Evolutionary conservation across 1,284 basidiomycete species (phyloP).

Genomic region (Cutaneotrichosporon curvatum): DNA sequence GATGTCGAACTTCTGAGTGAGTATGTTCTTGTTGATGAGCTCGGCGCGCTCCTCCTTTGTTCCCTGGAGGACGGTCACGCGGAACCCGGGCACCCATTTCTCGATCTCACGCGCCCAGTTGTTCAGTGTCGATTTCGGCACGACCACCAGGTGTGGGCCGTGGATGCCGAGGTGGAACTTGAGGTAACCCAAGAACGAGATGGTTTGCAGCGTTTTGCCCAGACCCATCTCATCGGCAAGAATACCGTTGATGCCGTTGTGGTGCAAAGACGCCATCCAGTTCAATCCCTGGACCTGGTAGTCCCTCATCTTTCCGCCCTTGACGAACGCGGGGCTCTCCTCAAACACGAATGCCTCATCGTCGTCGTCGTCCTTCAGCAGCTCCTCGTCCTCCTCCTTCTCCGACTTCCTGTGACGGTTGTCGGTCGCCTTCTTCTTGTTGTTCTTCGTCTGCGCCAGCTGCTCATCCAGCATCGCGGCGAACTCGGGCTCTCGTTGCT

Average conservation of each 20-base stretch:
- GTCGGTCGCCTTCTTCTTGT: constrained; percentile 61
- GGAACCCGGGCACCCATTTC: constrained; percentile 87
- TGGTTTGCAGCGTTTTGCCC: constrained; percentile 96
- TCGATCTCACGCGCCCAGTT: constrained; percentile 95
- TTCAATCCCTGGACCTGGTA: constrained; percentile 97
- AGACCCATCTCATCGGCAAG: constrained; percentile 96
- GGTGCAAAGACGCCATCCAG: constrained; percentile 90
- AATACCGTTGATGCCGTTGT: constrained; percentile 89
- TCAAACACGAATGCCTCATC: constrained; percentile 85
- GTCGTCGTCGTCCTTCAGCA: constrained; percentile 78
- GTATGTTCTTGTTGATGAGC: constrained; percentile 68
- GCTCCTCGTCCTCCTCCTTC: constrained; percentile 95
- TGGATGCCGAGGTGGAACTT: constrained; percentile 69
- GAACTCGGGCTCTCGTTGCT: constrained; percentile 88
- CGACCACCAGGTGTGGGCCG: constrained; percentile 90
- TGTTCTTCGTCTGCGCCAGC: constrained; percentile 61
- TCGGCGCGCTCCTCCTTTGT: constrained; percentile 80
- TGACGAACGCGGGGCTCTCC: constrained; percentile 76
- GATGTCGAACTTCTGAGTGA: constrained; percentile 87
- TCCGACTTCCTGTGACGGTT: constrained; percentile 88
- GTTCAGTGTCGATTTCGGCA: constrained; percentile 94
- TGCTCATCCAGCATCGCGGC: constrained; percentile 73
- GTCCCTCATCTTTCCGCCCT: constrained; percentile 77
- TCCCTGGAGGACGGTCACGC: constrained; percentile 73
- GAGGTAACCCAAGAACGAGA: constrained; percentile 93